Percentiles rank a stretch among this genome's conserved stretches.
phyloP scores from a whole-genome alignment of 208 protist species.

The Tritrichomonas musculus region DNA sequence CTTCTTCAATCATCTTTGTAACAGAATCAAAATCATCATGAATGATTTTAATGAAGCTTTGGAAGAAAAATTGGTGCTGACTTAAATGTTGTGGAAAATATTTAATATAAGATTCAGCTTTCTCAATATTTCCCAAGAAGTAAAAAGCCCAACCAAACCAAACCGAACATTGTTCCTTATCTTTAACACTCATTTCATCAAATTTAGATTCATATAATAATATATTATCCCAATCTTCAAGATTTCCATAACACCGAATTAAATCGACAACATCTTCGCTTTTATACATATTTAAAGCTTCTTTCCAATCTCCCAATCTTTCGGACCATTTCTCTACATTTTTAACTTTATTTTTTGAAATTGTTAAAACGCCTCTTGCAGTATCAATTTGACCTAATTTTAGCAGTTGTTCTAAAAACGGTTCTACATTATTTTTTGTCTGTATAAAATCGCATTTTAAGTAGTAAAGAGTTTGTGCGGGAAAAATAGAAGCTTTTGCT shows the following conservation, averaged over 20 bases:
- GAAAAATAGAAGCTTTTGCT: neutral
- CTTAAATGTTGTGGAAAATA: neutral
- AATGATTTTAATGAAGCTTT: neutral
- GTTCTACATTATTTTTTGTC: neutral
- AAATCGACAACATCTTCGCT: no score
- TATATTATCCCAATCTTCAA: neutral
- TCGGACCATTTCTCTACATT: neutral
- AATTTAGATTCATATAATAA: neutral
- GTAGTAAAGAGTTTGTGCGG: neutral
- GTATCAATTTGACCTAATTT: neutral
- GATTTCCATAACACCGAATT: neutral
- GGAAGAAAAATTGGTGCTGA: neutral
- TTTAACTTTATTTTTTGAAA: neutral
- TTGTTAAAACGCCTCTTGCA: neutral
- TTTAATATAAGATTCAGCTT: neutral
- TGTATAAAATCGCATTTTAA: neutral
- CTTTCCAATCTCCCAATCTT: neutral
- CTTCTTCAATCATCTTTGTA: neutral
- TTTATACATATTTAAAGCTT: constrained; percentile 7
- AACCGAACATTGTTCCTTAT: neutral
- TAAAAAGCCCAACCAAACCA: constrained; percentile 33
- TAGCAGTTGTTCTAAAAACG: neutral
- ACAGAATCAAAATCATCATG: neutral
- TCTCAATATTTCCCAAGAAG: neutral
- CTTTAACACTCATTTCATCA: neutral